phyloP scores from a whole-genome alignment of 2,329 filamentous ascomycete genomes.

The Verticillium nubilum region DNA sequence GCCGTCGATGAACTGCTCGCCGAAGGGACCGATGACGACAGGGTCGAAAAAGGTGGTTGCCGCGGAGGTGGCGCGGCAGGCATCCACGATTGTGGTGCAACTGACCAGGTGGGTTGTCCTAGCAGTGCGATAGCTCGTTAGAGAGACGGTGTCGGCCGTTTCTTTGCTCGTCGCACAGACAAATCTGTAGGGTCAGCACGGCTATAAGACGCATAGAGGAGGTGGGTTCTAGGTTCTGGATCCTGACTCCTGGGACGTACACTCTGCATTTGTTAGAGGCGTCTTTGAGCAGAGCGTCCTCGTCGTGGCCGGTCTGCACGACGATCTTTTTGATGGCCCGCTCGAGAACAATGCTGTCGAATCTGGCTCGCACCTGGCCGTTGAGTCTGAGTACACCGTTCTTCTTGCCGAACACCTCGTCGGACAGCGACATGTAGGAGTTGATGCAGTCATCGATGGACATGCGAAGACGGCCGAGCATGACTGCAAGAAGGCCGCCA shows the following conservation, averaged over 20 bases:
- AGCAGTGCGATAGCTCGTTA: background rate
- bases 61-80: conserved; percentile 13
- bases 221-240: too few relatives aligned
- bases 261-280: background rate
- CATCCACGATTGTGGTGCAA: conserved; percentile 6
- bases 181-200: background rate
- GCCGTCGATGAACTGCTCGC: background rate
- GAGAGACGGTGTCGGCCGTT: background rate
- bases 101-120: background rate
- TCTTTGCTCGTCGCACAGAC: background rate
- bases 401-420: background rate
- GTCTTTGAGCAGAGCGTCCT: background rate
- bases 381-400: background rate
- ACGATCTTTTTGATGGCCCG: background rate
- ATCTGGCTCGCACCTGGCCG: background rate
- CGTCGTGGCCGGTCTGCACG: background rate
- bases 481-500: conserved; percentile 31
- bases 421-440: conserved; percentile 1
- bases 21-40: background rate
- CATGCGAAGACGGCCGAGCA: conserved; percentile 26
- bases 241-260: too few relatives aligned
- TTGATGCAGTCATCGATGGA: background rate
- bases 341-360: background rate
- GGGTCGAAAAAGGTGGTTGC: conserved; percentile 10
- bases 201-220: background rate